These are phyloP conservation scores for Tetrapisispora fleetii DNA, from an alignment of 805 yeast genomes.

Conservation along the genomic window DNA sequence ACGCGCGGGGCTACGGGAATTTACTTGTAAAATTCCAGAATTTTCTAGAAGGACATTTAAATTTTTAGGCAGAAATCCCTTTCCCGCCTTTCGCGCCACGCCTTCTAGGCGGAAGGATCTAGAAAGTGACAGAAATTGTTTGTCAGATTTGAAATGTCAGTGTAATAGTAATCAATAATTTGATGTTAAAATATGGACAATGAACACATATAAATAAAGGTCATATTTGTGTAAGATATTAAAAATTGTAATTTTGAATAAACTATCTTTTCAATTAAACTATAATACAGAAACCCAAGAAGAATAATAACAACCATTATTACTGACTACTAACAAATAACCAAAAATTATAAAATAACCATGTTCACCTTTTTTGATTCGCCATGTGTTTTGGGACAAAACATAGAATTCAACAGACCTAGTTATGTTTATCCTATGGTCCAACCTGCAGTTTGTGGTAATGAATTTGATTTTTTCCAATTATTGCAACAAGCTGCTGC, in stretches of 20 bases:
- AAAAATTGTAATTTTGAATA: background rate
- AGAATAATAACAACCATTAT: background rate
- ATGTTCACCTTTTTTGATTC: conserved; percentile 16
- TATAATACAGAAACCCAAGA: background rate
- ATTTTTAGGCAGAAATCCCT: background rate
- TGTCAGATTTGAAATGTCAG: background rate
- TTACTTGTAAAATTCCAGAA: background rate
- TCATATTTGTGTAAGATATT: background rate
- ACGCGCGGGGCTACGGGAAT: background rate
- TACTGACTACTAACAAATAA: background rate
- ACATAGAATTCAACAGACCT: background rate
- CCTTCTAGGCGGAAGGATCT: background rate
- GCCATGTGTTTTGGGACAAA: conserved; percentile 18
- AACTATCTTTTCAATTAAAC: background rate
- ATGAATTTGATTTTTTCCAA: conserved; percentile 1
- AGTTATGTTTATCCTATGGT: conserved; percentile 3
- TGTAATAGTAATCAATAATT: background rate
- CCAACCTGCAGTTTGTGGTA: conserved; percentile 7
- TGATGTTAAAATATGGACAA: background rate
- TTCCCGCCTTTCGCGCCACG: too few species aligned
- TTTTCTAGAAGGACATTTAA: background rate
- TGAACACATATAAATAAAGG: background rate
- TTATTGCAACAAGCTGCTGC: conserved; percentile 1
- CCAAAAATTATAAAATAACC: background rate
- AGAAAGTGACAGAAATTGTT: conserved; percentile 1